Evolutionary conservation across 164 flowering plant species (phyloP), one percentile per base, ranked within the genome.

Genomic region (Sextonia rubra): DNA sequence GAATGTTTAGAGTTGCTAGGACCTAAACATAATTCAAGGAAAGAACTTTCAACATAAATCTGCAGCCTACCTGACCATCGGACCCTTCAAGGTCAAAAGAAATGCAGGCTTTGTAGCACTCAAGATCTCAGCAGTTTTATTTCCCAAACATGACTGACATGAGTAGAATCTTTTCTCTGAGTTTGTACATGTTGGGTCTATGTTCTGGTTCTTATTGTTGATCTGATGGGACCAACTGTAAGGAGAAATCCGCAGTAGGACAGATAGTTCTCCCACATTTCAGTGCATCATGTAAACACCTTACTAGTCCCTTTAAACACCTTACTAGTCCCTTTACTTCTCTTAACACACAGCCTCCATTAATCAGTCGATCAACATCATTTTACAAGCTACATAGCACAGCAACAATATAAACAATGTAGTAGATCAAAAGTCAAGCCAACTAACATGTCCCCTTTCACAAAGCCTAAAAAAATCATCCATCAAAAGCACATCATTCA

Each of bases 401-500:
- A 52, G 14, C 20, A 52, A 52, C 58, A 52, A 52, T 17, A 14
- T 27, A 32, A 65, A 27, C 44, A 65, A 65, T 5, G 11, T 20
- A 65, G n/a, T 14, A 37, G 44, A 37, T 37, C 11, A 37, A 18
- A 58, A 17, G 11, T 23, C 24, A 58, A 18, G 61, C 24, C 61
- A 58, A 58, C 61, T 18, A 58, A 58, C 9, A 18, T 15, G 37
- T 30, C 47, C 22, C 47, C 48, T 66, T 17, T 67, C 11, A 22
- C 15, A 37, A 70, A 24, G 26, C 18, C 29, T 12, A 23, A 23
- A 66, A 17, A 20, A 37, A 60, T 14, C 55, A 12, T 12, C 62
- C 56, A 1, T 8, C 47, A 48, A 62, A 64, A 63, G 64, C 15
- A 27, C 48, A 48, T 77, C 74, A 29, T n/a, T 69, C 72, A 86